A percentile compares a stretch with the other conserved stretches of the same genome.
These are phyloP conservation scores for Coemansia sp. DNA, from an alignment of 192 early-diverging fungal genomes.

Conservation along the genomic window DNA sequence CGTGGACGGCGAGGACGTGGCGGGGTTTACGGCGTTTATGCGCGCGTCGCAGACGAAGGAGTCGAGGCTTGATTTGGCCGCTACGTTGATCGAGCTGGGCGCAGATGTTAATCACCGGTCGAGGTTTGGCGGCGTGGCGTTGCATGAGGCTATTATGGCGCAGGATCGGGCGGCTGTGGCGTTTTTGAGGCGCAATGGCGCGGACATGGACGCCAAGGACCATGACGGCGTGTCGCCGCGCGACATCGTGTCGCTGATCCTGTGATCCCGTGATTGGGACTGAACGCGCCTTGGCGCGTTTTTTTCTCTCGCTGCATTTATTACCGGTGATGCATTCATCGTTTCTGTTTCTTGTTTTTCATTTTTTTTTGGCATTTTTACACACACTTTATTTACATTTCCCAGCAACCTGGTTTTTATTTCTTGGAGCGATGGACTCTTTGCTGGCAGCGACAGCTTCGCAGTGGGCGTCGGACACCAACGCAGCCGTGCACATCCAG, in stretches of 20 bases:
- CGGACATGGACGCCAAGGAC: conserved; percentile 36
- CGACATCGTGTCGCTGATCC: conserved; percentile 41
- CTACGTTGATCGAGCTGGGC: conserved; percentile 33
- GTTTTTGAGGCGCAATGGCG: conserved; percentile 40
- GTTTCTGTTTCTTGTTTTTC: conserved; percentile 3
- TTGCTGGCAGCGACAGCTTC: conserved; percentile 30
- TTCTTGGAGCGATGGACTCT: conserved; percentile 25
- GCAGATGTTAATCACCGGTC: conserved; percentile 43
- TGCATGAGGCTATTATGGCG: conserved; percentile 51
- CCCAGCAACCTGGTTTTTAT: conserved; percentile 1
- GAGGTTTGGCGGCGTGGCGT: conserved; percentile 42
- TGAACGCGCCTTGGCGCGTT: not conserved
- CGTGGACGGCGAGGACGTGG: conserved; percentile 36
- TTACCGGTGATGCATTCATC: no score
- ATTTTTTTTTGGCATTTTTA: conserved; percentile 2
- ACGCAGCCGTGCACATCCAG: conserved; percentile 37
- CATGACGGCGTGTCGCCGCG: conserved; percentile 49
- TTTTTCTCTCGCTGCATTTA: not conserved
- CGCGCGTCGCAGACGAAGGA: conserved; percentile 41
- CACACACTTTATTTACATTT: not conserved
- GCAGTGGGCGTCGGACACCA: conserved; percentile 44
- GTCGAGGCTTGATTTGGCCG: conserved; percentile 36
- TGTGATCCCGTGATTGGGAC: conserved; percentile 6
- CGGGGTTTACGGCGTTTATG: conserved; percentile 51
- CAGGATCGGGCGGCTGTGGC: conserved; percentile 40